Base-by-base conservation (phyloP, 169 alveolate species). In the Eimeria falciformis region DNA sequence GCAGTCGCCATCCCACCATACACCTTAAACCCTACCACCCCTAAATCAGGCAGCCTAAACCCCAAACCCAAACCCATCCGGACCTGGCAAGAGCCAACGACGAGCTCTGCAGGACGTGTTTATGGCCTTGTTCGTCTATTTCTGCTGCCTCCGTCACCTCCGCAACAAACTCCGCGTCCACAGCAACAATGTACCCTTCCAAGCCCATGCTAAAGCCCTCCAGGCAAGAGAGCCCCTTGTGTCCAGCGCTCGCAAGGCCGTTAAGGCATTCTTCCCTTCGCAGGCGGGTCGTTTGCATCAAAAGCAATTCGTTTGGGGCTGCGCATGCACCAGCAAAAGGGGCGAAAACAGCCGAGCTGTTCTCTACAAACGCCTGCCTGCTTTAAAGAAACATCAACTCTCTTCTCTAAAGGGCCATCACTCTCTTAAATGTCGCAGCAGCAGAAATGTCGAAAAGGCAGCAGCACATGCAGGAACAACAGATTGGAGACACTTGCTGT, bases 161-260 rank as follows among this genome's bases (percentile, higher is more conserved):
- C 14, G 96, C 96, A 11, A 94, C 96, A 62, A 91, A 94, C 69
- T 94, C 96, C 12, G 96, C 94, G 56, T 94, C 96, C 69, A 94
- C 25, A 21, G 94, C 96, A 21, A 94, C 96, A 3, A 91, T 40
- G 85, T 85, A 73, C 1, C 92, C 92, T 3, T 87, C 92, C 2
- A n/a, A 45, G 7, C 53, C 47, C 14, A 56, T 23, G 1, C 77
- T 55, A 40, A 68, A 43, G 14, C 55, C 50, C 37, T 33, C 62
- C 14, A 53, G 5, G 18, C 25, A 5, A 1, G 78, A 47, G 18
- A 37, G 9, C 68, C 40, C 68, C n/a, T 5, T 40, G 5, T 12
- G 33, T n/a, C 85, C 43, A 14, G 43, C 6, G 37, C 87, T 29
- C 3, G 23, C 9, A 5, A 21, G 73, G 73, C 21, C 37, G 21